Conservation (phyloP, 2,329 filamentous ascomycete species). For the Phoma sp. region DNA sequence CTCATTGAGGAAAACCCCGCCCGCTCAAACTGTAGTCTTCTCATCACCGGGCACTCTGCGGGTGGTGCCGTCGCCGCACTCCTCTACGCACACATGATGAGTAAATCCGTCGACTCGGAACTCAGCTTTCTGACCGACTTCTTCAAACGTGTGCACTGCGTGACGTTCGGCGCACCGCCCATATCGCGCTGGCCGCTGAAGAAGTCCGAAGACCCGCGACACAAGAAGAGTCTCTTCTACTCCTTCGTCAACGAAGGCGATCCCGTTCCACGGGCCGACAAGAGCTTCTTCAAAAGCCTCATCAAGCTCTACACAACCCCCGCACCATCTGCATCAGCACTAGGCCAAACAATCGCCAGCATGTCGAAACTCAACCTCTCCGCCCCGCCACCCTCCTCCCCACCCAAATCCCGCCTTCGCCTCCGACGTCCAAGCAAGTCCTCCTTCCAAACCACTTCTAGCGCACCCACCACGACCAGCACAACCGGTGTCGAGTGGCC, state of each 20-base stretch:
- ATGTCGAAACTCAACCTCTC: slow-evolving; percentile 37
- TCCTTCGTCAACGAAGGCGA: slow-evolving; percentile 88
- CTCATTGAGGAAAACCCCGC: slow-evolving; percentile 75
- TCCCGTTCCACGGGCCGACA: slow-evolving; percentile 78
- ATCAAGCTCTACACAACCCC: slow-evolving; percentile 73
- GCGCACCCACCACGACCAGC: slow-evolving; percentile 38
- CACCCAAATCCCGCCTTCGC: slow-evolving; percentile 24
- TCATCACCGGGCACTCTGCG: slow-evolving; percentile 87
- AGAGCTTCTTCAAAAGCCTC: slow-evolving; percentile 74
- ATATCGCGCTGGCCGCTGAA: slow-evolving; percentile 73
- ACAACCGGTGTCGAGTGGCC: slow-evolving; percentile 61
- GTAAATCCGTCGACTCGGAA: slow-evolving; percentile 67
- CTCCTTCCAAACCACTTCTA: slow-evolving; percentile 30
- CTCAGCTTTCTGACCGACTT: slow-evolving; percentile 70
- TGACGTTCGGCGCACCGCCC: slow-evolving; percentile 85
- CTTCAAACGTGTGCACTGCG: slow-evolving; percentile 82
- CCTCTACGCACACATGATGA: slow-evolving; percentile 82
- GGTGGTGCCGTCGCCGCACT: slow-evolving; percentile 83
- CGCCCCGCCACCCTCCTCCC: slow-evolving; percentile 7
- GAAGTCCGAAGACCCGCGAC: slow-evolving; percentile 57
- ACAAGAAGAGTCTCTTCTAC: slow-evolving; percentile 74
- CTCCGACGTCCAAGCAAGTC: slow-evolving; percentile 29
- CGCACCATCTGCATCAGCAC: slow-evolving; percentile 49
- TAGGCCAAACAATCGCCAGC: slow-evolving; percentile 25
- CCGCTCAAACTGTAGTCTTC: slow-evolving; percentile 69